Evolutionary conservation across 2,329 filamentous ascomycete genomes (phyloP), one percentile per base, ranked within the genome.

Genomic region (Aspergillus luchuensis): DNA sequence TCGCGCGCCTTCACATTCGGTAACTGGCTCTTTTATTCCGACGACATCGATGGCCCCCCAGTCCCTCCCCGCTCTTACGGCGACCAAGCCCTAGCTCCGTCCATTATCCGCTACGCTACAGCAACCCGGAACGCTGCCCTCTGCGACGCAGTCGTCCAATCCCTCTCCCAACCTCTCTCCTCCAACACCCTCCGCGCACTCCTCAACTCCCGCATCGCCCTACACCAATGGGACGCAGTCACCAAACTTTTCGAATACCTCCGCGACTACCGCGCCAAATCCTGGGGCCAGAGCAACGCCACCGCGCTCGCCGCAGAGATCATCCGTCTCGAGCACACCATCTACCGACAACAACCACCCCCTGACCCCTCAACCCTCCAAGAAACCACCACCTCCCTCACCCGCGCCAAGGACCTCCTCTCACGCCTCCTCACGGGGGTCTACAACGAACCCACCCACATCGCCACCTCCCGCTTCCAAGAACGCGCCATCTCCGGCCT

Each of bases 41-140:
- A 78, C 8, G 84, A 85, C 63, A 64, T 84, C 13, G 84, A 86
- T 64, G 84, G 82, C 0, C 82, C 84, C n/a, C 62, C 83, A 2
- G 84, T 87, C 23, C 72, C 78, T 21, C 65, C 69, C 11, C 67
- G 69, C 19, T 63, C 79, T 25, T 86, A 85, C 64, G 68, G 67
- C 2, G 73, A 84, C 62, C 78, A 78, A 30, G 73, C 74, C 51
- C 73, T 88, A 23, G 78, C 81, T 2, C 80, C 84, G 11, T 79
- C 84, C 0, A 73, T 88, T 28, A 76, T 86, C 36, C 80, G 82
- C 17, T 87, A 85, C 65, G 85, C 84, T 6, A 75, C 79, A 10
- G 79, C 80, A 17, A 81, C 81, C 10, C 73, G 79, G 41, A 80
- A 87, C 61, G 56, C 51, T 7, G 59, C 67, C 4, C 67, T 79